These are phyloP conservation scores for Yamadazyma kanchanaburiensis DNA, from an alignment of 1,139 yeast species.

Conservation along the genomic window DNA sequence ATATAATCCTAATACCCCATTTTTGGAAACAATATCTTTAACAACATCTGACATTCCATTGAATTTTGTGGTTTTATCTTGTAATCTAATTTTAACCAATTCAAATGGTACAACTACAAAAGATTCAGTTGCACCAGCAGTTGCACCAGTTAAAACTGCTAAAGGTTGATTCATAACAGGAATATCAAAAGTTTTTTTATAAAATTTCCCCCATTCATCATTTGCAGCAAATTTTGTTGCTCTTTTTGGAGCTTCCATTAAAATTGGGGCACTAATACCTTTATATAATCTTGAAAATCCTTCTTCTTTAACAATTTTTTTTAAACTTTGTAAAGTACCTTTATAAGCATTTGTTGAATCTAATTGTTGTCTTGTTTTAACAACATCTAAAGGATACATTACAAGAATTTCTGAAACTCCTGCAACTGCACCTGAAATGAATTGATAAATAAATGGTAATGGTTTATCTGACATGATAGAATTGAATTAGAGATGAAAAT, in stretches of 20 bases:
- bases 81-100: conserved; percentile 80
- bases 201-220: conserved; percentile 92
- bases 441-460: conserved; percentile 87
- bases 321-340: conserved; percentile 81
- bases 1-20: conserved; percentile 83
- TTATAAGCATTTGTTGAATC: conserved; percentile 65
- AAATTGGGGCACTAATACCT: conserved; percentile 92
- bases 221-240: conserved; percentile 98
- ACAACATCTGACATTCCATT: conserved; percentile 86
- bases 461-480: conserved; percentile 29
- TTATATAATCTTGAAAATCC: conserved; percentile 82
- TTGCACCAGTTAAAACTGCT: conserved; percentile 92
- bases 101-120: conserved; percentile 97
- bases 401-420: conserved; percentile 96
- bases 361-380: conserved; percentile 95
- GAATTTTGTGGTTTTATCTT: conserved; percentile 80
- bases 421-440: conserved; percentile 93
- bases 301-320: conserved; percentile 80
- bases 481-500: not conserved
- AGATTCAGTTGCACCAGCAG: conserved; percentile 97
- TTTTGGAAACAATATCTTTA: conserved; percentile 61
- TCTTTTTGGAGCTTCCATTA: conserved; percentile 99
- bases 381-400: conserved; percentile 98
- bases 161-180: conserved; percentile 72
- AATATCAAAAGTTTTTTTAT: conserved; percentile 69